Evolutionary conservation across 2,329 filamentous ascomycete species (phyloP).

Genomic region (Aspergillus oerlinghausenensis): DNA sequence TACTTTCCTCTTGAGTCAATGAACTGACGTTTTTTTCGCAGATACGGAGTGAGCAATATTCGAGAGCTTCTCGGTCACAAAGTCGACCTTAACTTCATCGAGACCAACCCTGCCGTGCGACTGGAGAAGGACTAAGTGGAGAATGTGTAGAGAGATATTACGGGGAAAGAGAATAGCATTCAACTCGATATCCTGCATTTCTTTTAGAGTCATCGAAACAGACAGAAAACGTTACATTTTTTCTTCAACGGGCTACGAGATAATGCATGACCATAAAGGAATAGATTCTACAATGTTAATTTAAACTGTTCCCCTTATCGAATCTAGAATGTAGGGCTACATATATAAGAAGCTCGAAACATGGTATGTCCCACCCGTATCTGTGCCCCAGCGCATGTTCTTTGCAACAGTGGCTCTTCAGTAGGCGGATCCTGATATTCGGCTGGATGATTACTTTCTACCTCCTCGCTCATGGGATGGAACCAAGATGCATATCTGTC

Average conservation of each 20-base stretch:
- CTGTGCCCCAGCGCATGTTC: slow-evolving; percentile 59
- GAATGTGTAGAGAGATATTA: slow-evolving; percentile 13
- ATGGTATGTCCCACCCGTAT: slow-evolving; percentile 59
- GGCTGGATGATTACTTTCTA: slow-evolving; percentile 36
- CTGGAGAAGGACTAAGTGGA: slow-evolving; percentile 69
- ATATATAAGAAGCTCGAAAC: slow-evolving; percentile 2
- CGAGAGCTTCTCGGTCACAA: slow-evolving; percentile 90
- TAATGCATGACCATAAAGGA: neutral
- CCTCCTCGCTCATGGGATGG: slow-evolving; percentile 40
- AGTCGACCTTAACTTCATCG: slow-evolving; percentile 88
- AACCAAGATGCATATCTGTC: slow-evolving; percentile 20
- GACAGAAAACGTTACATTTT: slow-evolving; percentile 4
- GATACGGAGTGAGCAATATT: slow-evolving; percentile 77
- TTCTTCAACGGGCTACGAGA: slow-evolving; percentile 4
- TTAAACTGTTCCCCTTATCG: neutral
- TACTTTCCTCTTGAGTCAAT: neutral
- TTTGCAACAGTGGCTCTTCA: slow-evolving; percentile 62
- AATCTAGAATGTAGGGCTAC: neutral
- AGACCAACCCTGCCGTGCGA: slow-evolving; percentile 84
- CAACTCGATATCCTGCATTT: neutral
- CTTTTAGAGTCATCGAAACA: neutral
- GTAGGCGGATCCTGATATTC: slow-evolving; percentile 44
- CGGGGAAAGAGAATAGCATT: slow-evolving; percentile 14
- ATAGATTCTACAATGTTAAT: neutral
- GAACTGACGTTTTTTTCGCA: slow-evolving; percentile 20